phyloP scores from a whole-genome alignment of 2,329 filamentous ascomycete species.

The Pezicula carpinea region DNA sequence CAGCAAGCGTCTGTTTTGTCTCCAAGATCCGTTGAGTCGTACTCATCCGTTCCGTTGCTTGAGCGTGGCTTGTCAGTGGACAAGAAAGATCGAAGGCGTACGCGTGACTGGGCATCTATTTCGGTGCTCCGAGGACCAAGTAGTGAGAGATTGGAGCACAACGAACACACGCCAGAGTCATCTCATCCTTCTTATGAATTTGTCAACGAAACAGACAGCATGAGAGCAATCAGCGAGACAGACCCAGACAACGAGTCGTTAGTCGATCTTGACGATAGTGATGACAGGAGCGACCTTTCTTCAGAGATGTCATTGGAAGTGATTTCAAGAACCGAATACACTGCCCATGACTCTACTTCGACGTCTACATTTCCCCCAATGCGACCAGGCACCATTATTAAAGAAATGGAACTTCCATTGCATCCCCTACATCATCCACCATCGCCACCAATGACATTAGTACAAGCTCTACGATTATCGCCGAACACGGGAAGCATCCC shows the following conservation, averaged over 20 bases:
- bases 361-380: constrained; percentile 30
- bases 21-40: constrained; percentile 66
- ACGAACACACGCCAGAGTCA: constrained; percentile 21
- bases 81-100: constrained; percentile 35
- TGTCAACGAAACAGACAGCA: constrained; percentile 47
- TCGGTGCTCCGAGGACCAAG: constrained; percentile 50
- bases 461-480: constrained; percentile 41
- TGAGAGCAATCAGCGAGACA: constrained; percentile 25
- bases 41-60: constrained; percentile 71
- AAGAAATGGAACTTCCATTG: constrained; percentile 21
- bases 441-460: constrained; percentile 44
- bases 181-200: constrained; percentile 48
- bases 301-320: constrained; percentile 57
- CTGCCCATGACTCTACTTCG: constrained; percentile 24
- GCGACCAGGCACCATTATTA: constrained; percentile 18
- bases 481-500: constrained; percentile 32
- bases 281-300: constrained; percentile 50
- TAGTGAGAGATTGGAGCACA: constrained; percentile 26
- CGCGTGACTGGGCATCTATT: constrained; percentile 48
- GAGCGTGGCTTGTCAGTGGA: constrained; percentile 60
- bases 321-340: constrained; percentile 28
- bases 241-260: constrained; percentile 22
- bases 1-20: constrained; percentile 39
- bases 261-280: constrained; percentile 30
- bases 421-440: constrained; percentile 28